Base-by-base conservation (phyloP, 345 rosid genomes). In the Euphorbia tirucalli region DNA sequence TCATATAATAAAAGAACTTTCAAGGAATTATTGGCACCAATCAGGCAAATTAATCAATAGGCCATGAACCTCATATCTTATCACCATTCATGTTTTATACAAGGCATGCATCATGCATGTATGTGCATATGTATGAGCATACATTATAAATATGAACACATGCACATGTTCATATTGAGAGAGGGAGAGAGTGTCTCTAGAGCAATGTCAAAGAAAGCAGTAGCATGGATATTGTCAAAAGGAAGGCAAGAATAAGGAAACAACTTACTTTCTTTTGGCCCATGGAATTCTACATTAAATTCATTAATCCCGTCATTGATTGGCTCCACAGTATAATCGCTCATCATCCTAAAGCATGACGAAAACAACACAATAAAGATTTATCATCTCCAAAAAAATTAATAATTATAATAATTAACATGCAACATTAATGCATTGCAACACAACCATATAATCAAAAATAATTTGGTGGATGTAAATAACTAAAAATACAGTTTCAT, bases 231-330 rank as follows among this genome's bases (percentile, higher is more conserved):
- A 56, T 52, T n/a, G 13, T 35, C 43, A 24, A 55, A 7, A 22
- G 44, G 55, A 68, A 11, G 19, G 19, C 43, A 14, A 48, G 5
- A 59, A 13, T 1, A 25, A 70, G 22, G 25, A 52, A 19, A 52
- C 57, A 52, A 52, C 19, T 71, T 87, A 89, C 94, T 89, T 79
- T 83, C 91, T 85, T 89, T 89, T 8, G 94, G 94, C 28, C 91
- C 94, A 79, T 87, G 82, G 72, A 89, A 87, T 65, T 84, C 89
- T 76, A 89, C 90, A 30, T 89, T 87, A 77, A 87, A 87, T 83
- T 87, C 94, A 72, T 71, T 87, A 68, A 89, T 87, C 19, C 93
- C 88, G 49, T 89, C 94, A 61, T 89, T 85, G 72, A 89, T 84
- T 24, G 88, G 85, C 84, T 89, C 91, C 78, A 87, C 94, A 65